phyloP scores from a whole-genome alignment of 2,329 filamentous ascomycete genomes.

The Fusarium sp. region DNA sequence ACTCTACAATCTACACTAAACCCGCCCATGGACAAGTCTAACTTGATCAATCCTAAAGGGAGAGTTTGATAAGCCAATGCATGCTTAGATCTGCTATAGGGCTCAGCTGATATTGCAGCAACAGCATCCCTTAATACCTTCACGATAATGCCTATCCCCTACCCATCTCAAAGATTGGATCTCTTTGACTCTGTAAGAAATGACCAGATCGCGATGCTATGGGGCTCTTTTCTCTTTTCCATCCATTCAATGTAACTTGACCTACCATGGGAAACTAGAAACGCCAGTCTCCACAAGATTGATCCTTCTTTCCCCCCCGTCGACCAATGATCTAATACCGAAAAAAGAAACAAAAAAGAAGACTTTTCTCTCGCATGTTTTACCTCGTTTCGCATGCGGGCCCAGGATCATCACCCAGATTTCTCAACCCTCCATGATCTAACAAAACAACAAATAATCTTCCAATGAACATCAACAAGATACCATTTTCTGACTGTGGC shows the following conservation, averaged over 20 bases:
- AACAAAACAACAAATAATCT: background rate
- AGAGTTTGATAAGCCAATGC: constrained; percentile 5
- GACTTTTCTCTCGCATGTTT: constrained; percentile 21
- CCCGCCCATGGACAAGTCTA: constrained; percentile 8
- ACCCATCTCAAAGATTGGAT: background rate
- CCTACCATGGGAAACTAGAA: constrained; percentile 22
- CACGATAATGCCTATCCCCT: background rate
- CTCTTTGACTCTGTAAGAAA: constrained; percentile 2
- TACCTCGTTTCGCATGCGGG: constrained; percentile 14
- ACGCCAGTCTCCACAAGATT: constrained; percentile 22
- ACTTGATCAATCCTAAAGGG: background rate
- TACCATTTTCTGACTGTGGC: constrained; percentile 11
- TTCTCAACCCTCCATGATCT: constrained; percentile 15
- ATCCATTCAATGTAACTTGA: constrained; percentile 6
- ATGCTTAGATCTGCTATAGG: constrained; percentile 4
- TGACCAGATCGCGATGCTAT: constrained; percentile 20
- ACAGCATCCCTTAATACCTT: background rate
- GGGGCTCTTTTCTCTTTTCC: background rate
- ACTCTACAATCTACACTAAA: constrained; percentile 21
- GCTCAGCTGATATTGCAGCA: constrained; percentile 15
- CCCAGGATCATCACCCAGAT: constrained; percentile 15
- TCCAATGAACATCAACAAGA: constrained; percentile 9
- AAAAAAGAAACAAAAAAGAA: constrained; percentile 23
- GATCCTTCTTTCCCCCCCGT: constrained; percentile 19
- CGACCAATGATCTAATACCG: constrained; percentile 22